These are phyloP conservation scores for Hanseniaspora mollemarum DNA, from an alignment of 805 yeast species.

Conservation along the genomic window DNA sequence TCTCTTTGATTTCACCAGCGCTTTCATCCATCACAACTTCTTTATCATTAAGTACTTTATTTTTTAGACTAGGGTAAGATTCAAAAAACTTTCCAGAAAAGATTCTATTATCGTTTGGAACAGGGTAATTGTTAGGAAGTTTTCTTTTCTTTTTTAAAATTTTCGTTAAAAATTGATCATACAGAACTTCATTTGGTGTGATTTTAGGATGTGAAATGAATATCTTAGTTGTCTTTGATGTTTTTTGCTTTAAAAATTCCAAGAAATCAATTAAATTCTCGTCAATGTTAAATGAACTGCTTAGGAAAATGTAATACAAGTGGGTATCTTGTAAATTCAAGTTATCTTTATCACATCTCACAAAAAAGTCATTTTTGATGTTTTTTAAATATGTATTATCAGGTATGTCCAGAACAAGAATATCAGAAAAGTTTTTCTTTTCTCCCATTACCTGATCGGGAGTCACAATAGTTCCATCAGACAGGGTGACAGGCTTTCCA, in stretches of 20 bases:
- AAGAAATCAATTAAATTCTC: constrained; percentile 41
- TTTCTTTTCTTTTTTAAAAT: constrained; percentile 48
- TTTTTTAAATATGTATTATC: constrained; percentile 35
- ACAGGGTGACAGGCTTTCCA: constrained; percentile 47
- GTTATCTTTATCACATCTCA: background rate
- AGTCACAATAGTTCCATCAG: constrained; percentile 44
- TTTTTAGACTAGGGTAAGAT: constrained; percentile 21
- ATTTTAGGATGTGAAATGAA: constrained; percentile 56
- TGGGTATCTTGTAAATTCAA: constrained; percentile 28
- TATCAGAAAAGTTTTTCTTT: constrained; percentile 44
- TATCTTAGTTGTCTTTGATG: constrained; percentile 30
- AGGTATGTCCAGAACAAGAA: constrained; percentile 68
- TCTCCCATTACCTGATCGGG: constrained; percentile 68
- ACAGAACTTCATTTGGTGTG: constrained; percentile 50
- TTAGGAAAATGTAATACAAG: constrained; percentile 67
- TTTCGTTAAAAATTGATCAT: constrained; percentile 43
- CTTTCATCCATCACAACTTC: background rate
- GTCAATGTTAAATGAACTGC: constrained; percentile 41
- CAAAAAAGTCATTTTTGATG: constrained; percentile 25
- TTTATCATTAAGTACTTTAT: background rate
- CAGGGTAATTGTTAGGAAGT: constrained; percentile 33
- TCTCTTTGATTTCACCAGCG: background rate
- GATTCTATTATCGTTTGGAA: constrained; percentile 30
- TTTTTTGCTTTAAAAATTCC: constrained; percentile 44
- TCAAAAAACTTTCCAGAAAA: constrained; percentile 28